Percentiles rank a stretch among this genome's conserved stretches.
Conservation (phyloP, 192 early-diverging fungal genomes). For the Dimargaris verticillata region DNA sequence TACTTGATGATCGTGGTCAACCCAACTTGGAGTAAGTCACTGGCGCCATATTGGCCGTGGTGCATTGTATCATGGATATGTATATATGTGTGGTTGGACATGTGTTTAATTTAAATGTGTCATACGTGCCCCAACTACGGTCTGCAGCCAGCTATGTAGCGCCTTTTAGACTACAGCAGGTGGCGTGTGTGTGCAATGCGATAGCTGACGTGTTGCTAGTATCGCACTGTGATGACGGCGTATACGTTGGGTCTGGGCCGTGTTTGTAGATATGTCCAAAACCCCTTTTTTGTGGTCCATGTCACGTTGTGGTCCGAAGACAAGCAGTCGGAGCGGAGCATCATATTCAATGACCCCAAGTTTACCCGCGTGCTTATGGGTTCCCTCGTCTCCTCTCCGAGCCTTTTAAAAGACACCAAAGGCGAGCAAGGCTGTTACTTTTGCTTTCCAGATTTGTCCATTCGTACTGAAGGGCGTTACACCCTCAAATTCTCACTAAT, state of each 20-base stretch:
- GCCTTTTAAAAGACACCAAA: conserved; percentile 28
- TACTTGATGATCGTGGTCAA: background rate
- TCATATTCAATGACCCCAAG: conserved; percentile 41
- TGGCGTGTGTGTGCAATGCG: background rate
- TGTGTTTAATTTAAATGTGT: background rate
- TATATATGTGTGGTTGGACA: background rate
- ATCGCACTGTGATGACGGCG: too few relatives aligned
- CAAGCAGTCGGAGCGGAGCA: conserved; percentile 33
- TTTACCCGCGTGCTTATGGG: conserved; percentile 45
- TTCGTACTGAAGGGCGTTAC: conserved; percentile 56
- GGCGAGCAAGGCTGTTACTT: conserved; percentile 56
- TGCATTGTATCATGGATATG: background rate
- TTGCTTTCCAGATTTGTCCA: conserved; percentile 61
- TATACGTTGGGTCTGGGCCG: too few relatives aligned
- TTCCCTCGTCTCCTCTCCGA: conserved; percentile 40
- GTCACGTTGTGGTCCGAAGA: conserved; percentile 43
- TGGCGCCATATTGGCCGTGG: background rate
- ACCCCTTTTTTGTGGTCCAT: conserved; percentile 44
- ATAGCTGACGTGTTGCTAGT: too few relatives aligned
- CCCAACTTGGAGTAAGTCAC: background rate
- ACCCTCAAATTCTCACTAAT: conserved; percentile 49
- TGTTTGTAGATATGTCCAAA: conserved; percentile 17
- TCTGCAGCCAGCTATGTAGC: background rate
- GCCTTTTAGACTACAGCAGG: background rate
- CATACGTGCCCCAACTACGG: background rate